Conservation (phyloP, 2,329 filamentous ascomycete species). For the Epichloe uncinata region DNA sequence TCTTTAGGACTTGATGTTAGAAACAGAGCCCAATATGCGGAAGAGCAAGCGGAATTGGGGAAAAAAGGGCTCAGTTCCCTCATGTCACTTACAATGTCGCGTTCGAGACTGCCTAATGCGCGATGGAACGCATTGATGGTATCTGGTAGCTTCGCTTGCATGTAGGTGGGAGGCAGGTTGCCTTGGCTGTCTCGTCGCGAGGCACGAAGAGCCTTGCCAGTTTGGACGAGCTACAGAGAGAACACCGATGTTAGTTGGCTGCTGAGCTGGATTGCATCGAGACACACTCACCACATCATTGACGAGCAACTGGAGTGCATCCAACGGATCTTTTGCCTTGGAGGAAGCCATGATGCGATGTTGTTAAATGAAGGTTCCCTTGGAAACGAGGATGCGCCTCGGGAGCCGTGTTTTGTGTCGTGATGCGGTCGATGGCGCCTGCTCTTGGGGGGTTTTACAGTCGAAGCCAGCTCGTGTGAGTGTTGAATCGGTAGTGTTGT, state of each 20-base stretch:
- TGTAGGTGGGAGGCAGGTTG: conserved; percentile 19
- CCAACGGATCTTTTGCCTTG: conserved; percentile 26
- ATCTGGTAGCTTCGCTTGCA: conserved; percentile 31
- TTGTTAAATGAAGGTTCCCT: neutral
- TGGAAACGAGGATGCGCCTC: neutral
- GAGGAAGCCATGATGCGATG: conserved; percentile 11
- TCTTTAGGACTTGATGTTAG: conserved; percentile 11
- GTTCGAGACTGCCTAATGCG: conserved; percentile 42
- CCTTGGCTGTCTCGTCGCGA: conserved; percentile 32
- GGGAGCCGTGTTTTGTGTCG: neutral
- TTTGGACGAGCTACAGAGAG: conserved; percentile 38
- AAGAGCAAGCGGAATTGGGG: neutral
- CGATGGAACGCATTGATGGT: conserved; percentile 36
- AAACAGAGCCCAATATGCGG: neutral
- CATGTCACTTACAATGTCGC: conserved; percentile 35
- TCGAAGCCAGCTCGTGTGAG: neutral
- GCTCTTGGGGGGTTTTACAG: neutral
- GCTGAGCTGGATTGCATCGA: neutral
- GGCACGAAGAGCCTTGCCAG: conserved; percentile 41
- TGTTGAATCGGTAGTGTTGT: neutral
- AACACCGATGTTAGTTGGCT: neutral
- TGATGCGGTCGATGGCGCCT: neutral
- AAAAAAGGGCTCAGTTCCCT: neutral
- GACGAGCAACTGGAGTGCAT: conserved; percentile 38
- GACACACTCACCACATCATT: conserved; percentile 37